phyloP scores from a whole-genome alignment of 768 basidiomycete genomes.

The Suillus clintonianus region DNA sequence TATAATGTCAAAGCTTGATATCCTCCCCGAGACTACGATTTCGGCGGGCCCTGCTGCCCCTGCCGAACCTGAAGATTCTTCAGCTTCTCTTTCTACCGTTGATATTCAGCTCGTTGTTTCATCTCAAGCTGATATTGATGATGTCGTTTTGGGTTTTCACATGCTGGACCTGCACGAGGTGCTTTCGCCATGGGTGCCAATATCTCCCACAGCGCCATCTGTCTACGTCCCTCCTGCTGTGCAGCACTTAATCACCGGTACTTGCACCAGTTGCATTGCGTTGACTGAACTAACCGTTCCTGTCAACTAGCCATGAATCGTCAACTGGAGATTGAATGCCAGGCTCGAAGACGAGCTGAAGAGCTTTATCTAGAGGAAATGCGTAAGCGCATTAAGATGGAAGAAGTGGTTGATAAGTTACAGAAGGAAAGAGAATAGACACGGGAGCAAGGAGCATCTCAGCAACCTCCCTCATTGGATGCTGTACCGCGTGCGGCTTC shows the following conservation, averaged over 20 bases:
- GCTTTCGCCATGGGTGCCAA: constrained; percentile 35
- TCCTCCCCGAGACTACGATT: not conserved
- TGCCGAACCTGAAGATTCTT: too few species aligned
- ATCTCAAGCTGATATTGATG: not conserved
- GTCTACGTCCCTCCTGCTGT: constrained; percentile 39
- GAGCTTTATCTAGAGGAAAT: constrained; percentile 32
- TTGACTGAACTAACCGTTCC: constrained; percentile 3
- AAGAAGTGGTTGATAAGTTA: constrained; percentile 23
- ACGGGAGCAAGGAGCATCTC: not conserved
- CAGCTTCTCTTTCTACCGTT: not conserved
- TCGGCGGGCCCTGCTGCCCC: not conserved
- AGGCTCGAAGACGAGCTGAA: constrained; percentile 37
- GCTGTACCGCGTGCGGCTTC: not conserved
- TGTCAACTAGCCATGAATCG: constrained; percentile 32
- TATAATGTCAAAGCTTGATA: not conserved
- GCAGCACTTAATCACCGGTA: constrained; percentile 37
- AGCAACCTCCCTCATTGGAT: not conserved
- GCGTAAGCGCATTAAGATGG: constrained; percentile 31
- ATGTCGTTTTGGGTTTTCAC: constrained; percentile 26
- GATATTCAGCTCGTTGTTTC: not conserved
- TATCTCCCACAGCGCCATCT: constrained; percentile 14
- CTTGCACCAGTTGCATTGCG: constrained; percentile 4
- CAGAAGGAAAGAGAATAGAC: constrained; percentile 10
- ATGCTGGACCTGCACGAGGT: constrained; percentile 37
- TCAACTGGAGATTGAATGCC: constrained; percentile 30